Conservation (phyloP, 2,329 filamentous ascomycete species). For the Uncinocarpus reesii region DNA sequence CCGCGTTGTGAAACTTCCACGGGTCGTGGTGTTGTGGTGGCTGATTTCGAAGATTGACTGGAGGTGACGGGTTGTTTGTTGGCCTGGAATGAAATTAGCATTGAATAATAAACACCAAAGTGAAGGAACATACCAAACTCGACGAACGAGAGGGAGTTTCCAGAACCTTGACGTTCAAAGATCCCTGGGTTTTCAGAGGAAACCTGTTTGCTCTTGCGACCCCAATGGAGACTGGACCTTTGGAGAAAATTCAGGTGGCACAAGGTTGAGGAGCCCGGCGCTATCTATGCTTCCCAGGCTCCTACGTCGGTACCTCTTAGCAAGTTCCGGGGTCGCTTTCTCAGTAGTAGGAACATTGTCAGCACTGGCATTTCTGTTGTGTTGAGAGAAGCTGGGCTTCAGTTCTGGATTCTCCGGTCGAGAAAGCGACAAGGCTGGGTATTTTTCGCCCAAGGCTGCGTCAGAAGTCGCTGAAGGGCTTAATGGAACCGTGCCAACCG, state of each 20-base stretch:
- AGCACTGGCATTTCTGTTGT: conserved; percentile 49
- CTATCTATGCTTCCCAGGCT: conserved; percentile 63
- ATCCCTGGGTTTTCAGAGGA: background rate
- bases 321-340: conserved; percentile 49
- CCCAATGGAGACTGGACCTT: conserved; percentile 12
- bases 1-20: conserved; percentile 58
- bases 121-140: conserved; percentile 4
- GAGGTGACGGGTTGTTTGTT: background rate
- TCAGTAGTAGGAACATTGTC: conserved; percentile 54
- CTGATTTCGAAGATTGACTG: conserved; percentile 1
- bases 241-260: conserved; percentile 20
- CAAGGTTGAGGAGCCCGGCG: conserved; percentile 29
- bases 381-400: conserved; percentile 34
- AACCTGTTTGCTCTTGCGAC: background rate
- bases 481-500: background rate
- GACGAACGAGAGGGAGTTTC: conserved; percentile 4
- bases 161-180: background rate
- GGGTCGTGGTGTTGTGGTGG: conserved; percentile 22
- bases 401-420: conserved; percentile 3
- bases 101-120: background rate
- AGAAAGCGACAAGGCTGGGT: conserved; percentile 2
- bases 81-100: background rate
- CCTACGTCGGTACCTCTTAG: conserved; percentile 67
- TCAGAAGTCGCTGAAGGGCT: conserved; percentile 7
- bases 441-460: conserved; percentile 3